Evolutionary conservation across 2,329 filamentous ascomycete species (phyloP), one percentile per base, ranked within the genome.

Genomic region (Xylariaceae sp.): DNA sequence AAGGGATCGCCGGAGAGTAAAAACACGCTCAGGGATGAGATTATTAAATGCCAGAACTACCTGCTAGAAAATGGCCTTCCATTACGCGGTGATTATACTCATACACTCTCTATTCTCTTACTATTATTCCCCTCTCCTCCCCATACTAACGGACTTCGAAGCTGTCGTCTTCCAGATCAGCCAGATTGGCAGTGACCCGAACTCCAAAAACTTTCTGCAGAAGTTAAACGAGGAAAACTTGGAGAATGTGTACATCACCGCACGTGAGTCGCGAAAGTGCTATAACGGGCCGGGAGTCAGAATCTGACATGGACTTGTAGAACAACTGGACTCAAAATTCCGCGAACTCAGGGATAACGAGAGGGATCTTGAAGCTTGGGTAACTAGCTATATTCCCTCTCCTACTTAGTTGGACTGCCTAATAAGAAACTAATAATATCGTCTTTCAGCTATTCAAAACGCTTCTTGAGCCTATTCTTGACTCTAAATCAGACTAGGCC

Each of bases 111-210:
- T 9, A 26, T 26, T 26, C 23, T n/a, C n/a, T 21, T 5, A 20
- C 7, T n/a, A 32, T 2, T 14, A 7, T 32, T 14, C 2, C 20
- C 10, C 10, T 18, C n/a, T 7, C 2, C 12, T 20, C 2, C 3
- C 1, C 16, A 20, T 20, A 3, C 59, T 61, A 21, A 61, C 44
- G 6, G 10, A 2, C 21, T 29, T 23, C 16, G n/a, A 49, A 61
- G 59, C 56, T 44, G 59, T 61, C 20, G 42, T 61, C 37, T 61
- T 61, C 50, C 59, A 61, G 44, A 59, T 61, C 52, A 61, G 56
- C 12, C 59, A 61, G 20, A 61, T 61, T 9, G 59, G 59, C 10
- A 61, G 56, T 44, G 59, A 61, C 47, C 44, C 52, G 3, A 46
- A 23, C 9, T 56, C 59, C 41, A 56, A 59, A 12, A 44, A 48